Conservation (phyloP, 2,329 filamentous ascomycete species). For the Diaporthe sp. region DNA sequence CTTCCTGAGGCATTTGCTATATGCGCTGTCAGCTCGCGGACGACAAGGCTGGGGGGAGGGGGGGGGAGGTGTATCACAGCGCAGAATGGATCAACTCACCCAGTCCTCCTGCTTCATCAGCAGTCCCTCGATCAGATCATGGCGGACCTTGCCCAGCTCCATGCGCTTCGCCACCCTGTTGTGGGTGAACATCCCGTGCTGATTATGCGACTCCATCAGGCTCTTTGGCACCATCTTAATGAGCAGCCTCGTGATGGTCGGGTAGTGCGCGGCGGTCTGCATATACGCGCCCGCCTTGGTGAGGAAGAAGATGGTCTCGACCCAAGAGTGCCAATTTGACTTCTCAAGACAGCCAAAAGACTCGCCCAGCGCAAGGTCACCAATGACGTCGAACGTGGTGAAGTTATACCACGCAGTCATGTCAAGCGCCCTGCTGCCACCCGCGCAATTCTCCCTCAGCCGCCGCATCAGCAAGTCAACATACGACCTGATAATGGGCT, state of each 20-base stretch:
- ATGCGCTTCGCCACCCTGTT: slow-evolving; percentile 35
- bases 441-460: slow-evolving; percentile 28
- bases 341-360: slow-evolving; percentile 35
- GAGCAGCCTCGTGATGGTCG: background rate
- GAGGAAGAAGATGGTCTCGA: slow-evolving; percentile 33
- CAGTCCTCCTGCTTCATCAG: slow-evolving; percentile 28
- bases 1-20: background rate
- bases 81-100: background rate
- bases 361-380: slow-evolving; percentile 37
- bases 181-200: slow-evolving; percentile 27
- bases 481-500: slow-evolving; percentile 36
- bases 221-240: slow-evolving; percentile 7
- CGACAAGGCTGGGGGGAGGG: background rate
- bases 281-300: slow-evolving; percentile 19
- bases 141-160: slow-evolving; percentile 29
- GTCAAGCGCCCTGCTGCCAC: background rate
- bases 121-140: slow-evolving; percentile 35
- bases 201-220: background rate
- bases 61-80: no score
- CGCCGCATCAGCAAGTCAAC: slow-evolving; percentile 30
- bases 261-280: slow-evolving; percentile 9
- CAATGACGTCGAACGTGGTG: slow-evolving; percentile 35
- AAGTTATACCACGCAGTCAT: slow-evolving; percentile 37
- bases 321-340: slow-evolving; percentile 35
- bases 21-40: background rate